A percentile compares a stretch with the other conserved stretches of the same genome.
Evolutionary conservation across 2,329 filamentous ascomycete species (phyloP).

Genomic region (Beauveria scarabaeidicola): DNA sequence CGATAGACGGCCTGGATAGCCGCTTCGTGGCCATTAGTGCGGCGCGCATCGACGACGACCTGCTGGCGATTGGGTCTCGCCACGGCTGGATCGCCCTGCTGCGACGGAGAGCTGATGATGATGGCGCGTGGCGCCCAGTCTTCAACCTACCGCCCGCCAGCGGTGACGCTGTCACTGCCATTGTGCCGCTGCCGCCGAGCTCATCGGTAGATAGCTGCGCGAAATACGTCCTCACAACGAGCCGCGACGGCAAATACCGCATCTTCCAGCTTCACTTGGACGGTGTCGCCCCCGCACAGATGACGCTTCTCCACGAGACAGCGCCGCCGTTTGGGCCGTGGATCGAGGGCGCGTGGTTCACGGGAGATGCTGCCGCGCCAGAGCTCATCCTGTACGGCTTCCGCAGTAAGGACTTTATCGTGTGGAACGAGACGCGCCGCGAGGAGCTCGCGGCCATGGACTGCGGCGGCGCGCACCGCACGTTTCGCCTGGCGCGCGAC

Average conservation of each 20-base stretch:
- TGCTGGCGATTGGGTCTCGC: slow-evolving; percentile 47
- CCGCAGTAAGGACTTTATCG: slow-evolving; percentile 66
- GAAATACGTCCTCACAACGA: slow-evolving; percentile 57
- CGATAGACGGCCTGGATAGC: slow-evolving; percentile 33
- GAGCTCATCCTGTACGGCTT: slow-evolving; percentile 75
- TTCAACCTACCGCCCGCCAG: slow-evolving; percentile 32
- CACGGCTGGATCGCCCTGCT: slow-evolving; percentile 38
- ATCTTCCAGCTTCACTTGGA: slow-evolving; percentile 42
- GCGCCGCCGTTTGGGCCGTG: slow-evolving; percentile 64
- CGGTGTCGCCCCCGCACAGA: slow-evolving; percentile 12
- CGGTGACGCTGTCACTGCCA: slow-evolving; percentile 59
- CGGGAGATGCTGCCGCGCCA: slow-evolving; percentile 20
- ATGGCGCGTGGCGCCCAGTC: slow-evolving; percentile 20
- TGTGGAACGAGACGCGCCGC: slow-evolving; percentile 68
- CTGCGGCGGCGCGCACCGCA: slow-evolving; percentile 78
- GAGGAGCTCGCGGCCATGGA: slow-evolving; percentile 63
- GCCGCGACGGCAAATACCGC: slow-evolving; percentile 67
- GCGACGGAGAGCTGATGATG: slow-evolving; percentile 15
- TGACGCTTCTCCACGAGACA: slow-evolving; percentile 57
- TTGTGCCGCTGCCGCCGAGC: slow-evolving; percentile 38
- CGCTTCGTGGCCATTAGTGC: slow-evolving; percentile 43
- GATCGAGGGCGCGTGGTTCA: slow-evolving; percentile 64
- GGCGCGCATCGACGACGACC: slow-evolving; percentile 25
- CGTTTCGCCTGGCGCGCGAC: slow-evolving; percentile 46
- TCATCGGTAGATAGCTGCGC: slow-evolving; percentile 6